These are phyloP conservation scores for Yamadazyma paraphyllophila DNA, from an alignment of 805 yeast genomes.

Conservation along the genomic window DNA sequence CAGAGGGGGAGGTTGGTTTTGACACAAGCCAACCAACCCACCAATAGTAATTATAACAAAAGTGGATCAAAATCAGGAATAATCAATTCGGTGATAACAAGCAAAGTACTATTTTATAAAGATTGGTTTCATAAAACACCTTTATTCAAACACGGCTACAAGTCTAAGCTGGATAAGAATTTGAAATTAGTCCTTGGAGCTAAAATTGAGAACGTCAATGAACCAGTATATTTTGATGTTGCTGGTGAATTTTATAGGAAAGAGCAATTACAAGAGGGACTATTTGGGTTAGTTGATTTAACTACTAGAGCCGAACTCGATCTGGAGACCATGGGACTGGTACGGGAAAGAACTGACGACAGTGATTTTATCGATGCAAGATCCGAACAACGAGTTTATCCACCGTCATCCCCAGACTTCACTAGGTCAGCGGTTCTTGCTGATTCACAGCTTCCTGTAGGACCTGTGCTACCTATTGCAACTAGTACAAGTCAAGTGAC, in stretches of 20 bases:
- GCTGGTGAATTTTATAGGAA: neutral
- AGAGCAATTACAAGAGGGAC: neutral
- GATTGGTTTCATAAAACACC: conserved; percentile 32
- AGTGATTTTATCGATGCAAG: no score
- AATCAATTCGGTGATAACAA: conserved; percentile 21
- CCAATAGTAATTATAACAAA: neutral
- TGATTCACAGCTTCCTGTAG: no score
- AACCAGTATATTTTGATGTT: conserved; percentile 4
- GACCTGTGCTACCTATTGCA: conserved; percentile 5
- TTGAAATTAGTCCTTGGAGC: conserved; percentile 8
- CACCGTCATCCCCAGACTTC: conserved; percentile 2
- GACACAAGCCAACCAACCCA: conserved; percentile 6
- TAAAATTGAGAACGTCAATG: neutral
- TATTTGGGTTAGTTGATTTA: neutral
- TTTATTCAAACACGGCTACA: neutral
- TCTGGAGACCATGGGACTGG: neutral
- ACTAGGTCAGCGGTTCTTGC: neutral
- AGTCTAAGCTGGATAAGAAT: neutral
- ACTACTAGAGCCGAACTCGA: neutral
- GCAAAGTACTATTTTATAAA: conserved; percentile 29
- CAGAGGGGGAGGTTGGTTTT: conserved; percentile 10
- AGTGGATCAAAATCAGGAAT: neutral
- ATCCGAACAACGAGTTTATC: neutral
- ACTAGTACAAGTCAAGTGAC: conserved; percentile 2
- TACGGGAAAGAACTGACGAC: no score